Base-by-base conservation (phyloP, 2,329 filamentous ascomycete species). In the Sporothrix mexicana region DNA sequence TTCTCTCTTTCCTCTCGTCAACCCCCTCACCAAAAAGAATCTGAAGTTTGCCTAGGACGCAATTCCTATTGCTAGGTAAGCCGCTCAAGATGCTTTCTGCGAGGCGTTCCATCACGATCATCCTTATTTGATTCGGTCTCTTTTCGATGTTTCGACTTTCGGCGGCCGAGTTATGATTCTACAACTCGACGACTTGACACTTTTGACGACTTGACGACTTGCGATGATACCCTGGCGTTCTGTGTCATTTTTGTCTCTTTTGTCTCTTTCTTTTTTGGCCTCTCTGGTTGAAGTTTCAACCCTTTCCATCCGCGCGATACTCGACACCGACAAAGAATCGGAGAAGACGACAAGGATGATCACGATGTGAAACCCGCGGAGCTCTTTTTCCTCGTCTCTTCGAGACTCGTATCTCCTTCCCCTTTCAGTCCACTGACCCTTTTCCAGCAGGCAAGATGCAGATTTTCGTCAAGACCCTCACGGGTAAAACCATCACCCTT, bases 401-500 rank as follows among this genome's bases (percentile, higher is more conserved):
- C 30, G 30, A 36, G 30, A 36, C 30, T 36, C 30, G 30, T 36
- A 36, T 9, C 17, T 8, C 30, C 36, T 15, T 13, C n/a, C 43
- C 17, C 43, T 13, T 41, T 47, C 3, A 41, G 15, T 47, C 53
- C 59, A 73, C 73, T 59, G 74, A 79, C 77, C 73, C 77, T 76
- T 36, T 76, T 69, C 76, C 78, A 81, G 81, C 79, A 89, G 88
- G 88, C 88, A 90, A 89, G 85, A 91, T 91, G 89, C 89, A 91
- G 88, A 91, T 91, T 84, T 92, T 92, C 87, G 90, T 92, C 82
- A 91, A 92, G 86, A 92, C 90, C 89, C 90, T 98, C 81, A 98
- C 96, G 93, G 96, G 96, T 84, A 98, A 98, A 93, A 98, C 96
- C 84, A 98, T 98, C 92, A 98, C 96, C 92, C 95, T 99, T 82